Evolutionary conservation across 345 rosid genomes (phyloP), one percentile per base, ranked within the genome.

Genomic region (Geranium brycei): DNA sequence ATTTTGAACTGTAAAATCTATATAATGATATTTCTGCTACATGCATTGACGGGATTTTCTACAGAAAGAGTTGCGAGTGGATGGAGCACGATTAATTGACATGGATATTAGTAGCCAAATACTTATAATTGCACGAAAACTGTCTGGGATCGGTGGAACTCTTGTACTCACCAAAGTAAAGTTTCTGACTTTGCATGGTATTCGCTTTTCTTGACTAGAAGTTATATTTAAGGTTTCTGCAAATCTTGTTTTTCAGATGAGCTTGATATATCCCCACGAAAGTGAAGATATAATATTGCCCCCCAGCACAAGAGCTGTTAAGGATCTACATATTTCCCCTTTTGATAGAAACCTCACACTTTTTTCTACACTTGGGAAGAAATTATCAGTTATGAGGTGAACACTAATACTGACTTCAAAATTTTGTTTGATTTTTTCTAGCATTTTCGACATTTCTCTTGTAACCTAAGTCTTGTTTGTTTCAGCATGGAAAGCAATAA

Each of bases 61-160:
- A 40, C 63, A 91, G 96, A 73, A 70, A 4, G 87, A 81, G 64
- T 64, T 82, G 74, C 69, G 11, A 57, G 76, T 86, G 61, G 84
- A 72, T 68, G 98, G 95, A 69, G 95, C 88, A 51, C 89, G 96
- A 60, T 62, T 92, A 74, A 89, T 92, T 79, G 98, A 89, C 70
- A 69, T 84, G 59, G 84, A 82, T 70, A 78, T 73, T 64, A 66
- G 73, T 35, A 69, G 74, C 69, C 81, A 84, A 73, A 73, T 75
- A 58, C 5, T 89, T 19, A 74, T 92, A 62, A 64, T 89, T 69
- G 81, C 86, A 1, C 75, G 95, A 47, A 84, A 84, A 77, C 78
- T 80, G 66, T 70, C 86, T 57, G 84, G 86, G 57, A 72, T 70
- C 18, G 84, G 83, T 57, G 89, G 88, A 62, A 64, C 75, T 6